A percentile compares a stretch with the other conserved stretches of the same genome.
Evolutionary conservation across 176 grass and related monocot genomes (phyloP).

Genomic region (Themeda triandra): DNA sequence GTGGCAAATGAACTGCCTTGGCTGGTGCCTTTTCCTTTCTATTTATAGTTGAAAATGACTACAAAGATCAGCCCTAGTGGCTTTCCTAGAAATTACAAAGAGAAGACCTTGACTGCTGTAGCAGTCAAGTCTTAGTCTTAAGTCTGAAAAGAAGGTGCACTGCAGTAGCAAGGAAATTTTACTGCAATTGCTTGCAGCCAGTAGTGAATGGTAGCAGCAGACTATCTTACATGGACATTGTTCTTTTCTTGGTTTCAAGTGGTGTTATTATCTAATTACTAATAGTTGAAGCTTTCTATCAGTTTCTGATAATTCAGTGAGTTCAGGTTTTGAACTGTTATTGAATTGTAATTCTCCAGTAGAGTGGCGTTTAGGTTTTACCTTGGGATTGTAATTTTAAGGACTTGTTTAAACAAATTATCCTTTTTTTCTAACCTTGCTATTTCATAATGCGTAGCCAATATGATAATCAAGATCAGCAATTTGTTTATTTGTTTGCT

Average conservation of each 20-base stretch:
- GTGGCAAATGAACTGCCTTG: too few relatives aligned
- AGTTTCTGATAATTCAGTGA: not conserved
- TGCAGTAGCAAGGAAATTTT: too few relatives aligned
- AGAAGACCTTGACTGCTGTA: too few relatives aligned
- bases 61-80: too few relatives aligned
- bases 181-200: too few relatives aligned
- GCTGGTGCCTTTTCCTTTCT: too few relatives aligned
- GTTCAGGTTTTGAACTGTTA: not conserved
- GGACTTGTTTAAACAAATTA: not conserved
- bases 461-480: not conserved
- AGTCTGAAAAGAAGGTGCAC: too few relatives aligned
- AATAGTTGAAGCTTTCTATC: slow-evolving; percentile 1
- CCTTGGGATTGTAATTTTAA: not conserved
- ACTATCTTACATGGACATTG: too few relatives aligned
- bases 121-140: too few relatives aligned
- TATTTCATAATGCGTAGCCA: not conserved
- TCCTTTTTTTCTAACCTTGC: not conserved
- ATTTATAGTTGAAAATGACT: too few relatives aligned
- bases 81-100: too few relatives aligned
- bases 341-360: not conserved
- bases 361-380: not conserved
- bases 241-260: not conserved
- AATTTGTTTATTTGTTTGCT: slow-evolving; percentile 15
- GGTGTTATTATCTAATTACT: slow-evolving; percentile 5
- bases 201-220: too few relatives aligned